Evolutionary conservation across 208 protist species (phyloP).

Genomic region (Phytomonas sp.): DNA sequence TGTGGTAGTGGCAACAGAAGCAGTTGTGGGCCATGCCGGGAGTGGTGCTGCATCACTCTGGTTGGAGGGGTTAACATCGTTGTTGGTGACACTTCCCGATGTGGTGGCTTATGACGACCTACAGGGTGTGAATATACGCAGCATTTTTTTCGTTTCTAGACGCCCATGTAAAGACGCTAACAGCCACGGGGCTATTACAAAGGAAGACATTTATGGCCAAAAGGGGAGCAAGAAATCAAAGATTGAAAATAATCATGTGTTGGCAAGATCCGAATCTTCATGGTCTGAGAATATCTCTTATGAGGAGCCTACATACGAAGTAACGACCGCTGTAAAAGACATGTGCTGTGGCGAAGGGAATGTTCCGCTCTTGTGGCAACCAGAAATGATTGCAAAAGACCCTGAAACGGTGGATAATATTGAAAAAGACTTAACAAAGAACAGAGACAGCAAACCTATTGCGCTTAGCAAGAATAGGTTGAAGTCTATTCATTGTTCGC

Average conservation of each 20-base stretch:
- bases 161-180: conserved; percentile 12
- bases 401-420: not conserved
- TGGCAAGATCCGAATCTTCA: not conserved
- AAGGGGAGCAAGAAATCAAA: not conserved
- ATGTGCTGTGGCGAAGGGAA: not conserved
- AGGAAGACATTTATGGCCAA: not conserved
- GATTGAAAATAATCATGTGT: not conserved
- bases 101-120: conserved; percentile 51
- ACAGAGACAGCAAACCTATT: not conserved
- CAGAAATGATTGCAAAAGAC: not conserved
- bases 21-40: conserved; percentile 24
- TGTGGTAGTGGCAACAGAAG: conserved; percentile 50
- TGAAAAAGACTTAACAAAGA: not conserved
- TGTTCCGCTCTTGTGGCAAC: not conserved
- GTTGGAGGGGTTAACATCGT: conserved; percentile 6
- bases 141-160: conserved; percentile 48
- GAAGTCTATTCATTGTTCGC: not conserved
- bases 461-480: not conserved
- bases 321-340: not conserved
- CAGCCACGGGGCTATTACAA: conserved; percentile 5
- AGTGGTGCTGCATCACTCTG: conserved; percentile 23
- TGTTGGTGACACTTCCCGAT: conserved; percentile 72
- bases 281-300: not conserved
- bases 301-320: not conserved
- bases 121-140: conserved; percentile 59